phyloP scores from a whole-genome alignment of 75 land plant genomes.

The Picea sitchensis region DNA sequence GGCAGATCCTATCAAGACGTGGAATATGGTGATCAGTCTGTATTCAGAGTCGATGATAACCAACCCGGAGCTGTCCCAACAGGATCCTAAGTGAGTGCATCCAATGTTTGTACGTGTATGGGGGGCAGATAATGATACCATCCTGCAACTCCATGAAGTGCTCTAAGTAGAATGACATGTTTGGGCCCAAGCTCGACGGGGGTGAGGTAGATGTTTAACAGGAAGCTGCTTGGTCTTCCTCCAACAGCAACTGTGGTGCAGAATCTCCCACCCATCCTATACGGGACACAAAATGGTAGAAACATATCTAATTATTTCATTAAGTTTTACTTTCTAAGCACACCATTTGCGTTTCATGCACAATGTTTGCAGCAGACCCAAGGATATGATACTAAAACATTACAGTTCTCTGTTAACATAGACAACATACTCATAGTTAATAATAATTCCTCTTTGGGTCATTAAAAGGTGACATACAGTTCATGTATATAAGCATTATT shows the following conservation, averaged over 20 bases:
- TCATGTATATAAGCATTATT: background rate
- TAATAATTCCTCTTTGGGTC: background rate
- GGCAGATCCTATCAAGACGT: too few species aligned
- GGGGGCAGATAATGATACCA: too few species aligned
- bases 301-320: background rate
- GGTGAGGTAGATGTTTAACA: background rate
- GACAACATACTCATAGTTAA: background rate
- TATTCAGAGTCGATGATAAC: too few species aligned
- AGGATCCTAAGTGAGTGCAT: too few species aligned
- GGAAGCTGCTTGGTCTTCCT: background rate
- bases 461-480: background rate
- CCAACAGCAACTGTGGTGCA: background rate
- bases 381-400: background rate
- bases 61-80: too few species aligned
- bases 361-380: background rate
- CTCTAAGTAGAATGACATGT: too few species aligned
- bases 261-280: background rate
- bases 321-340: background rate
- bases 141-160: too few species aligned
- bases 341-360: background rate
- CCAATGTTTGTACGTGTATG: too few species aligned
- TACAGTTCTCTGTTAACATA: slow-evolving; percentile 2
- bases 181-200: too few species aligned
- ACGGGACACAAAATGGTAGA: slow-evolving; percentile 1
- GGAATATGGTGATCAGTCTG: too few species aligned